phyloP scores from a whole-genome alignment of 208 protist species.

The Acanthamoeba quina region DNA sequence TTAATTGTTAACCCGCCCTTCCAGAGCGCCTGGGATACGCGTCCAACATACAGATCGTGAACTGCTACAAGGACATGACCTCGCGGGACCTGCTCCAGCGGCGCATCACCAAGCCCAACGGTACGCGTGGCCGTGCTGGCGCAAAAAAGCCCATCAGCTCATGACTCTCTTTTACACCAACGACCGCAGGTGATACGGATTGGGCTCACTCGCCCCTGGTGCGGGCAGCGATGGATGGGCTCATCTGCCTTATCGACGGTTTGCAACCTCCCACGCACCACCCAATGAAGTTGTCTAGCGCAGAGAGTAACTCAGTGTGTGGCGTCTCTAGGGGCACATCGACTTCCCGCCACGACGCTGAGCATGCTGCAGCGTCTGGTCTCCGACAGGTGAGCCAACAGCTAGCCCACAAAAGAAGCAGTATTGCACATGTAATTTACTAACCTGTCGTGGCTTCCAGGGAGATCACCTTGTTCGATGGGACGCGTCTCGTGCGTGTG shows the following conservation, averaged over 20 bases:
- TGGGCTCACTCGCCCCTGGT: constrained; percentile 94
- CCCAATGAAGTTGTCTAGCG: background rate
- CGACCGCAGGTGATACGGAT: constrained; percentile 88
- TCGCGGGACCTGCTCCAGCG: constrained; percentile 95
- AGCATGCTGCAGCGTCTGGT: constrained; percentile 80
- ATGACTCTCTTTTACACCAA: background rate
- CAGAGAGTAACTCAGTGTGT: background rate
- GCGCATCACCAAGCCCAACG: constrained; percentile 89
- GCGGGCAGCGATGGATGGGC: constrained; percentile 91
- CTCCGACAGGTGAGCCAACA: constrained; percentile 33
- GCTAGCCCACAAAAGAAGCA: background rate
- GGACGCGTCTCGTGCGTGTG: constrained; percentile 91
- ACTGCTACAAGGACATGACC: constrained; percentile 96
- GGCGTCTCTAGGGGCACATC: constrained; percentile 82
- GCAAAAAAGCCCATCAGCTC: too few species aligned
- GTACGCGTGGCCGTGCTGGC: background rate
- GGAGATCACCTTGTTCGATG: constrained; percentile 91
- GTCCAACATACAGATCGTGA: constrained; percentile 81
- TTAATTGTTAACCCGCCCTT: background rate
- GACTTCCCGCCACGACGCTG: constrained; percentile 80
- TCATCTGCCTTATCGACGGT: constrained; percentile 94
- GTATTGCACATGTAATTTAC: background rate
- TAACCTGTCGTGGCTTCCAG: constrained; percentile 83
- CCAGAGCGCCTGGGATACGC: constrained; percentile 40
- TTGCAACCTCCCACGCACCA: constrained; percentile 73